Base-by-base conservation (phyloP, 2,329 filamentous ascomycete species). In the Sclerotinia glacialis region DNA sequence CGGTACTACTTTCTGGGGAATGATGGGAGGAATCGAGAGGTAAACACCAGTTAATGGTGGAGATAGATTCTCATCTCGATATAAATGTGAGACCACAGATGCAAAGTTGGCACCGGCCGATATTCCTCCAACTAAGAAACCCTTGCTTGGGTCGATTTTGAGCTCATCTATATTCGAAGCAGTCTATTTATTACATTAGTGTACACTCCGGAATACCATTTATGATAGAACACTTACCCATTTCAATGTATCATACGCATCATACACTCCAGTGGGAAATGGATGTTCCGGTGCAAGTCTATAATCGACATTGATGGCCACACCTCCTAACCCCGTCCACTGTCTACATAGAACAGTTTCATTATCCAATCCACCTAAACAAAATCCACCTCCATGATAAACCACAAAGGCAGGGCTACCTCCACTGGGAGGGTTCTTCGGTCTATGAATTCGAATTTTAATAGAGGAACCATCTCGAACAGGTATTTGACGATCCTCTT, bases 81-180 rank as follows among this genome's bases (percentile, higher is more conserved):
- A 77, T 1, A 79, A 74, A 68, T 80, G 80, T 5, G 76, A 73
- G 3, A 79, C 69, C 0, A 79, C 76, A 1, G 79, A 77, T 7
- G 76, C 68, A 28, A 81, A 75, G 59, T 79, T 79, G 16, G 76
- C 80, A 21, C 80, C 81, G 5, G 83, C 81, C 14, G 80, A 82
- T 1, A 78, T 77, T 0, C 83, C 83, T 21, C 81, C 81, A 16
- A 83, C 66, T n/a, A 85, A 68, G 68, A 85, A 83, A 0, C 81
- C 82, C 16, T 76, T 75, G 6, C 74, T 72, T 0, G 79, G 77
- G 66, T 83, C 77, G 12, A 79, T 79, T 9, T 16, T 77, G 77
- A 46, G 75, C 21, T 68, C 69, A 61, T 73, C 71, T 70, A 63
- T 2, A 34, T 56, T 23, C 47, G 49, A 46, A 40, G 42, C 26